Conservation (phyloP, 2,329 filamentous ascomycete species). For the Penicillium janthinellum region DNA sequence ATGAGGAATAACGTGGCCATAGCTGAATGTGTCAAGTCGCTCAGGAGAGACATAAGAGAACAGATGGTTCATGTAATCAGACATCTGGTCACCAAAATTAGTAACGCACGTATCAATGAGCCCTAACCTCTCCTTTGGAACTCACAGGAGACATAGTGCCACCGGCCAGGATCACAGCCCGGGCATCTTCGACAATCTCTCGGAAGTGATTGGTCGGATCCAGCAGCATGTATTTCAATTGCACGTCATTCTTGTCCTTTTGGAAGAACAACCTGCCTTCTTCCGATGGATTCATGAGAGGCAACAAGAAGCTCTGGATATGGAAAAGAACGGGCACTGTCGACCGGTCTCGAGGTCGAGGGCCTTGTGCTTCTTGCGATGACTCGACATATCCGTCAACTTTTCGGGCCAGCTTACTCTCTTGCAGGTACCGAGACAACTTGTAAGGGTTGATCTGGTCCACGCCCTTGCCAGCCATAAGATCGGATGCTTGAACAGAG, state of each 20-base stretch:
- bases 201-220: conserved; percentile 91
- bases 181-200: conserved; percentile 78
- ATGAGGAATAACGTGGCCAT: conserved; percentile 87
- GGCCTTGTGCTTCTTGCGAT: conserved; percentile 54
- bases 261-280: conserved; percentile 64
- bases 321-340: conserved; percentile 61
- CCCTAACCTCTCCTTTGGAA: not conserved
- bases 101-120: not conserved
- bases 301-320: conserved; percentile 70
- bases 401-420: conserved; percentile 91
- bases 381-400: conserved; percentile 83
- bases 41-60: conserved; percentile 70
- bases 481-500: conserved; percentile 67
- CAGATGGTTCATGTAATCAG: conserved; percentile 82
- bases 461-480: conserved; percentile 81
- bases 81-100: conserved; percentile 57
- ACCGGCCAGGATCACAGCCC: conserved; percentile 86
- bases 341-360: conserved; percentile 28
- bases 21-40: conserved; percentile 79
- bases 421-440: conserved; percentile 81
- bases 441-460: conserved; percentile 96
- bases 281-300: conserved; percentile 80
- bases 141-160: conserved; percentile 90
- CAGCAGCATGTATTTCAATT: conserved; percentile 81
- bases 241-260: conserved; percentile 52